Evolutionary conservation across 1,284 basidiomycete species (phyloP).

Genomic region (Trichosporon inkin): DNA sequence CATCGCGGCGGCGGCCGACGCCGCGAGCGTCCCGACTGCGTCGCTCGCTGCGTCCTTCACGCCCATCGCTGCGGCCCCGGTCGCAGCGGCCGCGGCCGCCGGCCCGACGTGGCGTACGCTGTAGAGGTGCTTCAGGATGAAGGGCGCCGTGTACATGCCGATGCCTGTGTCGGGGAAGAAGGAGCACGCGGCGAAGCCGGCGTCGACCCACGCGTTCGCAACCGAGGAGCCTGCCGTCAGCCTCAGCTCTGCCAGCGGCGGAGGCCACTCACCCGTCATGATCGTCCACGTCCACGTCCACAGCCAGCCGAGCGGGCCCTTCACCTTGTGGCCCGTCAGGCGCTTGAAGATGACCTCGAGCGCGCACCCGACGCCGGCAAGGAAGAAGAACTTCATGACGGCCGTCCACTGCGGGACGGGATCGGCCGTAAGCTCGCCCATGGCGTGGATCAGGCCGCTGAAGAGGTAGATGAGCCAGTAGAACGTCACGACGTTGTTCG

Average conservation of each 20-base stretch:
- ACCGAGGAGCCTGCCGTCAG: slow-evolving; percentile 26
- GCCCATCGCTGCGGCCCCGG: not conserved
- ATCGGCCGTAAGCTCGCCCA: slow-evolving; percentile 39
- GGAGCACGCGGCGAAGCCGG: slow-evolving; percentile 12
- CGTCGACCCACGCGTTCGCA: slow-evolving; percentile 37
- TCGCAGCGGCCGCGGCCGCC: not conserved
- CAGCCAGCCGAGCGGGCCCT: slow-evolving; percentile 37
- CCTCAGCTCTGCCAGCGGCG: not conserved
- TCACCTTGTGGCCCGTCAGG: slow-evolving; percentile 31
- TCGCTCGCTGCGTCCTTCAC: not conserved
- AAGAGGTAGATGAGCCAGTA: slow-evolving; percentile 40
- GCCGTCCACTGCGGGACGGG: slow-evolving; percentile 34
- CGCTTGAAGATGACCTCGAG: slow-evolving; percentile 20
- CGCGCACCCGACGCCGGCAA: slow-evolving; percentile 36
- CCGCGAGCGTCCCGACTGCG: not conserved
- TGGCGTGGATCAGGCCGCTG: slow-evolving; percentile 43
- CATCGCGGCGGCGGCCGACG: not conserved
- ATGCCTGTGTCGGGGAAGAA: slow-evolving; percentile 9
- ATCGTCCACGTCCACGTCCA: slow-evolving; percentile 29
- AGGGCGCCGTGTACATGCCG: not conserved
- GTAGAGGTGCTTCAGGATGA: slow-evolving; percentile 1
- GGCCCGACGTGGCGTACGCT: not conserved
- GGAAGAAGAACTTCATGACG: slow-evolving; percentile 39
- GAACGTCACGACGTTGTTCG: slow-evolving; percentile 20
- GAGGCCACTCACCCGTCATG: slow-evolving; percentile 27